Evolutionary conservation across 768 basidiomycete species (phyloP).

Genomic region (Naganishia friedmannii): DNA sequence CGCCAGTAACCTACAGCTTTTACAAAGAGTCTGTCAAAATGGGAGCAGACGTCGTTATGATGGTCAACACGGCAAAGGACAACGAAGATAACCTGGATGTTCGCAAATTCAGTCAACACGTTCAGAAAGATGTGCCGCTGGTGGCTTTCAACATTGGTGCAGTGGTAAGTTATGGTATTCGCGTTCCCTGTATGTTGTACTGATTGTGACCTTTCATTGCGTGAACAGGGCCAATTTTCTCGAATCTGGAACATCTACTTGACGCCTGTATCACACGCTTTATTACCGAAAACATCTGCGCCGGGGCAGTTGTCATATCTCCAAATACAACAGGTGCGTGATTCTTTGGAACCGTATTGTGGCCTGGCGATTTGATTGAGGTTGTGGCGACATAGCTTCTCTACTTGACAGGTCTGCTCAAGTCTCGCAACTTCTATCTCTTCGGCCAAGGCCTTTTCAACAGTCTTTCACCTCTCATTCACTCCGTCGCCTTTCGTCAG

Average conservation of each 20-base stretch:
- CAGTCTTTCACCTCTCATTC: constrained; percentile 87
- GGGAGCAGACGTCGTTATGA: constrained; percentile 85
- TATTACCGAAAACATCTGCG: constrained; percentile 77
- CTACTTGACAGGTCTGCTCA: constrained; percentile 73
- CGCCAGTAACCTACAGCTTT: constrained; percentile 10
- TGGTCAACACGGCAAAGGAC: constrained; percentile 76
- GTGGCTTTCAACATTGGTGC: constrained; percentile 91
- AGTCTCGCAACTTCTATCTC: constrained; percentile 72
- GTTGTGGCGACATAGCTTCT: constrained; percentile 57
- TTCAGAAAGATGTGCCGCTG: constrained; percentile 66
- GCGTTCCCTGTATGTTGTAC: background rate
- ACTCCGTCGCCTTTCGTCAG: constrained; percentile 77
- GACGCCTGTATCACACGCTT: constrained; percentile 84
- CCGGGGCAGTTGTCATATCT: constrained; percentile 89
- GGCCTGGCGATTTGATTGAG: background rate
- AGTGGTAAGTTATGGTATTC: constrained; percentile 37
- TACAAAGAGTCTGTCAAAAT: constrained; percentile 43
- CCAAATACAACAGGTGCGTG: constrained; percentile 63
- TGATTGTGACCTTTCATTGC: background rate
- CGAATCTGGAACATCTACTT: constrained; percentile 79
- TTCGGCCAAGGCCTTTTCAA: constrained; percentile 84
- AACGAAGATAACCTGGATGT: constrained; percentile 77
- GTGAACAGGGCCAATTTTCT: constrained; percentile 70
- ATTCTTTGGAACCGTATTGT: background rate
- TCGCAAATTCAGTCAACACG: constrained; percentile 65